Base-by-base conservation (phyloP, 2,329 filamentous ascomycete genomes). In the Arachnopeziza araneosa region DNA sequence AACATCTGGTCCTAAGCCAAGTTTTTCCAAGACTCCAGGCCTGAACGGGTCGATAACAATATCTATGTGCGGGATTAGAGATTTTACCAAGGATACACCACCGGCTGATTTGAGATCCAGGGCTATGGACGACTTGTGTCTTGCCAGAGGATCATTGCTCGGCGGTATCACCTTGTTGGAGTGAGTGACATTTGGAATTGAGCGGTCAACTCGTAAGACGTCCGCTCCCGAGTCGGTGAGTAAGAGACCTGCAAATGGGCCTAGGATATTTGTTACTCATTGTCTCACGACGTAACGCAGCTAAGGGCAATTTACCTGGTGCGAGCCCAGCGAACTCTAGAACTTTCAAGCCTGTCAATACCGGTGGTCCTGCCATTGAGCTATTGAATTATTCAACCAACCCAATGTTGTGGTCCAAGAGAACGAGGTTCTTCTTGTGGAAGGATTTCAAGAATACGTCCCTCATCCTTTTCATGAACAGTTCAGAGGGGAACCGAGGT, bases 41-140 rank as follows among this genome's bases (percentile, higher is more conserved):
- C 93, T 89, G 78, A 92, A 98, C 0, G 95, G 93, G 73, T 98
- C 95, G 73, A 98, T 95, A 26, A 98, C 75, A 44, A 97, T 80
- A 75, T 98, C 93, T 59, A 85, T 80, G 19, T 77, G 72, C 19
- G 77, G 74, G 44, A 88, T 76, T 1, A 97, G 79, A 2, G 80
- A 77, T 62, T 85, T 86, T 57, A 96, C 75, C 7, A 97, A 78
- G 0, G 80, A 79, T 14, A 86, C 72, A 7, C 90, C 92, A 0
- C 75, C 67, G 0, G 82, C 66, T 0, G 83, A 81, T 71, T 95
- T 96, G 56, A 97, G 82, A 75, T 97, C 84, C 2, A 97, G 80
- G 49, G 86, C 82, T 63, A 97, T 85, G 30, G 90, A 95, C 59
- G 85, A 77, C 73, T 98, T 98, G 78, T 83, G 88, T 14, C 91